Percentiles rank a stretch among this genome's conserved stretches.
phyloP scores from a whole-genome alignment of 306 rosid species.

The Luffa acutangula region DNA sequence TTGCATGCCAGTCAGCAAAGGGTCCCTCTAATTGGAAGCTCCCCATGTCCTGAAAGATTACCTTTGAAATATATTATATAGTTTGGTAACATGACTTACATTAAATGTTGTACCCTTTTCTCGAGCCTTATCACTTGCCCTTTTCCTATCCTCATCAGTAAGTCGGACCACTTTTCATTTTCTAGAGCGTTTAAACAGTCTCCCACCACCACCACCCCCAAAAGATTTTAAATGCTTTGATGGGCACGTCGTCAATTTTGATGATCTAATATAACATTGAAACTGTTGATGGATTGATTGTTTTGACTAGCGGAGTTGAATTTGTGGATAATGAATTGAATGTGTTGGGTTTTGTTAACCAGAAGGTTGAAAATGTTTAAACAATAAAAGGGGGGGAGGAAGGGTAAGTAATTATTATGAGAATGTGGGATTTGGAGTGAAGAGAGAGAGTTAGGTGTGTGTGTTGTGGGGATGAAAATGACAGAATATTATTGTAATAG shows the following conservation, averaged over 20 bases:
- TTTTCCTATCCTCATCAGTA: slow-evolving; percentile 39
- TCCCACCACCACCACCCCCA: slow-evolving; percentile 13
- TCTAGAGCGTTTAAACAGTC: slow-evolving; percentile 6
- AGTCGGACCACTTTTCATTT: slow-evolving; percentile 52
- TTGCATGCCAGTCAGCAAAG: slow-evolving; percentile 9
- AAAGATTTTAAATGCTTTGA: slow-evolving; percentile 15
- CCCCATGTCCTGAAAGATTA: neutral
- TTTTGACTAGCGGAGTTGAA: too few species aligned
- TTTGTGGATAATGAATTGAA: too few species aligned
- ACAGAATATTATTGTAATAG: neutral
- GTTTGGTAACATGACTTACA: neutral
- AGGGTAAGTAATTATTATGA: too few species aligned
- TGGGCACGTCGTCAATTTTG: slow-evolving; percentile 4
- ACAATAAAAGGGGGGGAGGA: too few species aligned
- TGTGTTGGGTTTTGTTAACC: too few species aligned
- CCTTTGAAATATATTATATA: neutral
- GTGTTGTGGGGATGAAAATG: neutral
- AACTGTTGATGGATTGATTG: neutral
- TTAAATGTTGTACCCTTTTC: neutral
- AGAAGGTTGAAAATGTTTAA: neutral
- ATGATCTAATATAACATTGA: too few species aligned
- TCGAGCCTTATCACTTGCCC: slow-evolving; percentile 13
- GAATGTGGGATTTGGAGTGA: neutral
- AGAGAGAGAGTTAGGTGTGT: neutral
- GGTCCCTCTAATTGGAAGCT: neutral